Conservation (phyloP, 106 monocot species). For the Agapanthus africanus region DNA sequence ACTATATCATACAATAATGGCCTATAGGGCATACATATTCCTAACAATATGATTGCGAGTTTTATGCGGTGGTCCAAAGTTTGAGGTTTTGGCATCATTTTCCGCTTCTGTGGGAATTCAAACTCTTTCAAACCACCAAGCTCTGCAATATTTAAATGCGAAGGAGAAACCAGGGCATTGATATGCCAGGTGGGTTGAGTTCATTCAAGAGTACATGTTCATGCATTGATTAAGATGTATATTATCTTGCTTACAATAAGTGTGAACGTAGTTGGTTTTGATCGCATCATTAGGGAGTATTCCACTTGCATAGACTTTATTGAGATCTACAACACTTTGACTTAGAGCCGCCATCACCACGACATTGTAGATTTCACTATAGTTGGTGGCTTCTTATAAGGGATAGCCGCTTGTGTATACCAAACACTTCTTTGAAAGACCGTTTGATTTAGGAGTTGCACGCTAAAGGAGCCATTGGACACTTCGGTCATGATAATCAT, state of each 20-base stretch:
- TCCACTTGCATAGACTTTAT: too few species aligned
- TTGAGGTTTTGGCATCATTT: neutral
- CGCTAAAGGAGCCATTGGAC: neutral
- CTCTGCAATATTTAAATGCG: neutral
- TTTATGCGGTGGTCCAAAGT: neutral
- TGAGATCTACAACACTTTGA: too few species aligned
- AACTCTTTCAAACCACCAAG: neutral
- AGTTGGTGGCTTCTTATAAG: neutral
- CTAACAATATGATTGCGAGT: neutral
- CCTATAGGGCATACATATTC: too few species aligned
- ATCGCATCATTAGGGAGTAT: too few species aligned
- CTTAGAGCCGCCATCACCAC: too few species aligned
- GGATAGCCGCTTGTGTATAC: neutral
- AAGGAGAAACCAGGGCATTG: neutral
- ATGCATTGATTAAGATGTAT: conserved; percentile 1
- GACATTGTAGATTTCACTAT: neutral
- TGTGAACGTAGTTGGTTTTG: neutral
- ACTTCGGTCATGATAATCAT: conserved; percentile 5
- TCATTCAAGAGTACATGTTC: neutral
- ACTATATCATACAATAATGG: too few species aligned
- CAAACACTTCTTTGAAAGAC: neutral
- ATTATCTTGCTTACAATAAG: neutral
- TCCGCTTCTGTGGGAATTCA: neutral
- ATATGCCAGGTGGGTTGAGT: conserved; percentile 9
- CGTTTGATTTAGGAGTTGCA: too few species aligned